A percentile compares a stretch with the other conserved stretches of the same genome.
phyloP scores from a whole-genome alignment of 2,329 filamentous ascomycete genomes.

The Fulvia fulva region DNA sequence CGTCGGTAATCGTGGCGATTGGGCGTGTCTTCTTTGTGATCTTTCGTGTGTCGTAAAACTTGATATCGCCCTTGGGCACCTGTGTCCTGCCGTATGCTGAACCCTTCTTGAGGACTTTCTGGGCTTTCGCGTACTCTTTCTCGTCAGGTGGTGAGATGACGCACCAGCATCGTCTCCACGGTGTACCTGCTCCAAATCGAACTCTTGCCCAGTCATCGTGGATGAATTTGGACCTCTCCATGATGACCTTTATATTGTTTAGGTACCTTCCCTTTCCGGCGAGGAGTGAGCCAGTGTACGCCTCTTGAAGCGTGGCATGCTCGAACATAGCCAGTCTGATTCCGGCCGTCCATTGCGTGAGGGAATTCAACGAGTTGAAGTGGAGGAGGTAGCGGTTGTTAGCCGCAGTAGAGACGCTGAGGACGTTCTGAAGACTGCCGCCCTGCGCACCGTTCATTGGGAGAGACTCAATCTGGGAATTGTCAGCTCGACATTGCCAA shows the following conservation, averaged over 20 bases:
- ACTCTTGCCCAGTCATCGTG: slow-evolving; percentile 93
- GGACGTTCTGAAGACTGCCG: slow-evolving; percentile 84
- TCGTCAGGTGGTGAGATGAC: slow-evolving; percentile 89
- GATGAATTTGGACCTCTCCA: slow-evolving; percentile 73
- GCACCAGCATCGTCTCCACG: slow-evolving; percentile 96
- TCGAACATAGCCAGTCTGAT: slow-evolving; percentile 94
- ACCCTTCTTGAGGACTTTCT: slow-evolving; percentile 77
- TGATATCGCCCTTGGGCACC: slow-evolving; percentile 79
- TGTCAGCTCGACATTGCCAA: slow-evolving; percentile 5
- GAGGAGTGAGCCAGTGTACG: slow-evolving; percentile 92
- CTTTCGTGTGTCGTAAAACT: slow-evolving; percentile 87
- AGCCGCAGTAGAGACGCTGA: slow-evolving; percentile 92
- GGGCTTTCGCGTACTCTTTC: slow-evolving; percentile 79
- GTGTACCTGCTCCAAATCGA: slow-evolving; percentile 89
- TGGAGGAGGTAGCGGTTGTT: slow-evolving; percentile 93
- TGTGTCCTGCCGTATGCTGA: slow-evolving; percentile 76
- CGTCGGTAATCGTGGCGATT: slow-evolving; percentile 86
- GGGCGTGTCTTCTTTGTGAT: slow-evolving; percentile 88
- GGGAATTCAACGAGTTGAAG: slow-evolving; percentile 89
- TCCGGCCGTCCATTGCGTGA: slow-evolving; percentile 92
- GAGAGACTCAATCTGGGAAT: slow-evolving; percentile 59
- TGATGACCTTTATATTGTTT: slow-evolving; percentile 85
- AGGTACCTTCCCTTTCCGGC: slow-evolving; percentile 86
- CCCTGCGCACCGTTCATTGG: slow-evolving; percentile 74
- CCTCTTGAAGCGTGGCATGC: slow-evolving; percentile 87